Evolutionary conservation across 495 filamentous ascomycete species (phyloP).

Genomic region (Penicillium canescens): DNA sequence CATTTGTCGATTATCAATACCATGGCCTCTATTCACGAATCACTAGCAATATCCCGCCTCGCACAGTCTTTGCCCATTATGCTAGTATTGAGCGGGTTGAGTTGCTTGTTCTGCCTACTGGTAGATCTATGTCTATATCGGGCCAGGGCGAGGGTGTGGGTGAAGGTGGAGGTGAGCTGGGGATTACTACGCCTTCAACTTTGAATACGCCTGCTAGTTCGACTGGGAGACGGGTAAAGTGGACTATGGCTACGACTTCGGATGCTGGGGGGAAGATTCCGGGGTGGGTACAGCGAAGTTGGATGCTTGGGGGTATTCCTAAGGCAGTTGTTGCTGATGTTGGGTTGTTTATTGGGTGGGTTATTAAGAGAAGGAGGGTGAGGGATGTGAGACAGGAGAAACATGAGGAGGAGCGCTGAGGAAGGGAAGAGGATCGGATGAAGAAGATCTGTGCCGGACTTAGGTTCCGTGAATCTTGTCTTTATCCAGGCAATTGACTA

Average conservation of each 20-base stretch:
- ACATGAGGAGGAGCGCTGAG: constrained; percentile 17
- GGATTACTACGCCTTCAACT: not conserved
- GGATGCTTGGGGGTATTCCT: constrained; percentile 58
- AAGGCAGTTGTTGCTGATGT: constrained; percentile 71
- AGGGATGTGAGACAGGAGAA: not conserved
- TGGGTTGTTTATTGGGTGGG: constrained; percentile 65
- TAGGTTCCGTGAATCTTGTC: too few species aligned
- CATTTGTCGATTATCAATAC: not conserved
- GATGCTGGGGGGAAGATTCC: constrained; percentile 68
- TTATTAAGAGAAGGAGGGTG: constrained; percentile 22
- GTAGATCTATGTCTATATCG: too few species aligned
- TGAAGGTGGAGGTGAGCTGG: not conserved
- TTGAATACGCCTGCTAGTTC: not conserved
- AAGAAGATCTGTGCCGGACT: too few species aligned
- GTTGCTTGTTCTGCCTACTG: constrained; percentile 13
- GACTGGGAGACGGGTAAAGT: constrained; percentile 48
- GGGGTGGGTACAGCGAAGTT: constrained; percentile 60
- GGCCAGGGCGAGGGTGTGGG: too few species aligned
- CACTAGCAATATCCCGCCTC: constrained; percentile 30
- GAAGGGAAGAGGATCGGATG: not conserved
- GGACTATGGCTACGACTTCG: constrained; percentile 72
- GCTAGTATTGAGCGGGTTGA: constrained; percentile 61
- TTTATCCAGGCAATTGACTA: too few species aligned
- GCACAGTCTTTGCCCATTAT: constrained; percentile 54
- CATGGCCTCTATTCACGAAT: constrained; percentile 30